Evolutionary conservation across 257 asterid species (phyloP).

Genomic region (Anisodus acutangulus): DNA sequence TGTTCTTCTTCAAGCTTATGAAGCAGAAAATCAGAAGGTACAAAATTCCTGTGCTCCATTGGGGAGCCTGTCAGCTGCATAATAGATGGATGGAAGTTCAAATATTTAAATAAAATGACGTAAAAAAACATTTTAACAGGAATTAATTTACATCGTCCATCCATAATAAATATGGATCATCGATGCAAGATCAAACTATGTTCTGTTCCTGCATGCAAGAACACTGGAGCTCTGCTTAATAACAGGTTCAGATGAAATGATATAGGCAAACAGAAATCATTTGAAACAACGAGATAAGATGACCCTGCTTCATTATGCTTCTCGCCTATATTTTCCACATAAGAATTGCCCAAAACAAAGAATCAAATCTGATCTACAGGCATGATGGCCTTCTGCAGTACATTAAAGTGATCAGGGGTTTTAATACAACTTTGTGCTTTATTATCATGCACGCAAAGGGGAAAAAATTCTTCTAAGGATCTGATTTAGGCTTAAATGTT

Average conservation of each 20-base stretch:
- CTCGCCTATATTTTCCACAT: not conserved
- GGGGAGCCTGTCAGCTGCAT: constrained; percentile 58
- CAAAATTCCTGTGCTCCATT: constrained; percentile 46
- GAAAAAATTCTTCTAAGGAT: not conserved
- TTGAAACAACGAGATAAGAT: not conserved
- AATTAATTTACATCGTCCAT: not conserved
- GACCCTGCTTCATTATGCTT: constrained; percentile 17
- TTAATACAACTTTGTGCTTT: not conserved
- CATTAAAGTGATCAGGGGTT: not conserved
- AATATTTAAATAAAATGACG: not conserved
- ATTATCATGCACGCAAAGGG: not conserved
- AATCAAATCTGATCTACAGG: not conserved
- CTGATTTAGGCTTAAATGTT: constrained; percentile 1
- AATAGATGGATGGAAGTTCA: not conserved
- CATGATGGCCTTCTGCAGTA: constrained; percentile 8
- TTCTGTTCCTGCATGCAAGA: not conserved
- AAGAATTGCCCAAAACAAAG: not conserved
- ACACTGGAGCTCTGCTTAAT: not conserved
- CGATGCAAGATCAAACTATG: not conserved
- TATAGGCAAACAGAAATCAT: not conserved
- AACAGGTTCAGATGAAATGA: not conserved
- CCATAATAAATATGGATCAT: not conserved
- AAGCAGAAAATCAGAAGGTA: constrained; percentile 58
- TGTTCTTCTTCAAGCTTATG: constrained; percentile 72
- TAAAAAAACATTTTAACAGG: not conserved